Evolutionary conservation across 192 early-diverging fungal species (phyloP), one percentile per base, ranked within the genome.

Genomic region (Umbelopsis vinacea): DNA sequence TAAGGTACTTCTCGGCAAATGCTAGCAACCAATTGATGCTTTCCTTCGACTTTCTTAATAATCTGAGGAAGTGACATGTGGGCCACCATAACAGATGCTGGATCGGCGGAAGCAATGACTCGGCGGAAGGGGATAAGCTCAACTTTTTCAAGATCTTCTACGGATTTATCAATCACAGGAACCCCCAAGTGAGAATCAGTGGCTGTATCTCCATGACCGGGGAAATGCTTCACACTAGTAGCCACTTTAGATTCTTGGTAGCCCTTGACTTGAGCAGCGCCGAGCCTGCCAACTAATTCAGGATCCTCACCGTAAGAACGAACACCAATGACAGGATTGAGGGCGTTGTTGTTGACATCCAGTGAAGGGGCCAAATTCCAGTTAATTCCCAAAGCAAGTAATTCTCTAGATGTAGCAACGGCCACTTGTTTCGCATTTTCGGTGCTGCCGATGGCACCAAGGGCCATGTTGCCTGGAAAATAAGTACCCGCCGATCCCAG

Each of bases 271-370:
- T 74, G 73, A 4, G 79, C 79, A 4, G 70, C 63, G 15, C 79
- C 75, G 4, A 81, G 48, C 6, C 71, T 60, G 3, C 52, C 76
- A 2, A 81, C 79, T 9, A 70, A 46, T 14, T 71, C 55, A 11
- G 79, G 69, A 22, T 81, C 76, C 63, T 81, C 79, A 6, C 75
- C 75, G 70, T 71, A 81, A 15, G 79, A 81, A 14, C 79, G 69
- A 7, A 81, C 79, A 12, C 79, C 79, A 68, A 81, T 81, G 40
- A 81, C 79, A 12, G 79, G 79, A 48, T 81, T 81, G 43, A 81
- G 40, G 2, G 79, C 52, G 19, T 81, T 81, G 73, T 77, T 81
- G 54, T 81, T 81, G 4, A 81, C 79, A 66, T 81, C 79, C 72
- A 81, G 43, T 4, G 47, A 73, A 46, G 79, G 79, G 22, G 75